Evolutionary conservation across 106 monocot species (phyloP), one percentile per base, ranked within the genome.

Genomic region (Platanthera zijinensis): DNA sequence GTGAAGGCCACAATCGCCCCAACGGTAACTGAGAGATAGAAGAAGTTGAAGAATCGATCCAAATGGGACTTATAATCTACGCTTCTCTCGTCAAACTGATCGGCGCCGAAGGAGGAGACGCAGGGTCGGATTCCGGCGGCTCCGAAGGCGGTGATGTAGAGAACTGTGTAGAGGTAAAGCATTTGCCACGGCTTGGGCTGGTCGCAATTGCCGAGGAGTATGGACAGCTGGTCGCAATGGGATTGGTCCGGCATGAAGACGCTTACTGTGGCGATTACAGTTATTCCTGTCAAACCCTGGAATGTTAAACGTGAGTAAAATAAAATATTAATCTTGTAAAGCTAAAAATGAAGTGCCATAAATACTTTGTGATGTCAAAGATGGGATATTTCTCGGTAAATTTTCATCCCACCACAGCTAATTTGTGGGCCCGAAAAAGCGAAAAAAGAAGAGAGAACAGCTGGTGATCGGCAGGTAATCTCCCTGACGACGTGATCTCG

Each of bases 71-170:
- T 90, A 73, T 95, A 95, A 57, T 84, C 69, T 53, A 56, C 64
- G 45, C 78, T 84, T 64, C 76, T 86, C 80, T 92, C 92, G 28
- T 95, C 92, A 77, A 95, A 95, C 81, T 95, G 95, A 79, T 95
- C 95, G 19, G 95, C 95, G 21, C 95, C 95, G 72, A 95, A 95
- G 30, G 95, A 90, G 4, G 95, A 95, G 72, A 96, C 93, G 68
- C 93, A 93, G 6, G 96, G 96, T 51, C 93, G 73, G 67, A 93
- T 93, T 25, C 96, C 96, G n/a, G 93, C 93, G 14, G 93, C 89
- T 69, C 96, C 96, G 57, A 96, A 85, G 6, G 80, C 90, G 17
- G 93, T 89, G 11, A 87, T 74, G 51, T 96, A 96, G 22, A 96
- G 89, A 59, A 93, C 90, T 22, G 80, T 68, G 49, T 96, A 72